A percentile compares a stretch with the other conserved stretches of the same genome.
These are phyloP conservation scores for Hypoxylon sp. DNA, from an alignment of 2,329 filamentous ascomycete genomes.

Conservation along the genomic window DNA sequence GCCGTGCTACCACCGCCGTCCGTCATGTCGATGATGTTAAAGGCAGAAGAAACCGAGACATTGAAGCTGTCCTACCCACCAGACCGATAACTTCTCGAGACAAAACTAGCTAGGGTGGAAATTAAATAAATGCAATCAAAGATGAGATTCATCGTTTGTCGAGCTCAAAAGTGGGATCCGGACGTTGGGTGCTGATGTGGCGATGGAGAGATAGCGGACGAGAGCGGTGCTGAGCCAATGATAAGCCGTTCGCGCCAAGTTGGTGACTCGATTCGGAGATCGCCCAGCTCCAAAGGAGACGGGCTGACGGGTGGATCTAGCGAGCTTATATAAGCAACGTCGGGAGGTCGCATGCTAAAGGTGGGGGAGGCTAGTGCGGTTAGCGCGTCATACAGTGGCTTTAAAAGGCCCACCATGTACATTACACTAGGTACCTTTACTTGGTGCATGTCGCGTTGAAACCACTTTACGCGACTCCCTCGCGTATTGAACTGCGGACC, in stretches of 20 bases:
- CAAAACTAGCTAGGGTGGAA: conserved; percentile 20
- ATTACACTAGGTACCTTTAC: conserved; percentile 11
- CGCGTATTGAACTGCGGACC: conserved; percentile 43
- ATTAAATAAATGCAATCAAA: conserved; percentile 4
- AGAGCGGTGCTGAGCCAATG: conserved; percentile 11
- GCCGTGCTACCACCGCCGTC: conserved; percentile 45
- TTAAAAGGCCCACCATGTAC: not conserved
- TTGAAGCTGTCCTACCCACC: conserved; percentile 38
- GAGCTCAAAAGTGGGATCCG: conserved; percentile 34
- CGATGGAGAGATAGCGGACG: conserved; percentile 28
- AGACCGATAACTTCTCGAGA: not conserved
- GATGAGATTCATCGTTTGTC: conserved; percentile 22
- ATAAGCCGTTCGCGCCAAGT: conserved; percentile 22
- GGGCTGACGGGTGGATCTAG: conserved; percentile 1
- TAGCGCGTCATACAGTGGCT: conserved; percentile 7
- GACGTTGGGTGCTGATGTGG: conserved; percentile 20
- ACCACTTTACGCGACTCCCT: conserved; percentile 51
- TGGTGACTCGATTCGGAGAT: conserved; percentile 35
- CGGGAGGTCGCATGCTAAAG: conserved; percentile 5
- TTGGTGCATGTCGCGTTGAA: conserved; percentile 28
- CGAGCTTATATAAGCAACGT: conserved; percentile 8
- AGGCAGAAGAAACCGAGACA: conserved; percentile 32
- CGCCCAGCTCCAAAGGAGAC: conserved; percentile 39
- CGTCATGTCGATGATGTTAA: conserved; percentile 51
- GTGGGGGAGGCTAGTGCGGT: conserved; percentile 31